These are phyloP conservation scores for Knoxia roxburghii DNA, from an alignment of 257 asterid species.

Conservation along the genomic window DNA sequence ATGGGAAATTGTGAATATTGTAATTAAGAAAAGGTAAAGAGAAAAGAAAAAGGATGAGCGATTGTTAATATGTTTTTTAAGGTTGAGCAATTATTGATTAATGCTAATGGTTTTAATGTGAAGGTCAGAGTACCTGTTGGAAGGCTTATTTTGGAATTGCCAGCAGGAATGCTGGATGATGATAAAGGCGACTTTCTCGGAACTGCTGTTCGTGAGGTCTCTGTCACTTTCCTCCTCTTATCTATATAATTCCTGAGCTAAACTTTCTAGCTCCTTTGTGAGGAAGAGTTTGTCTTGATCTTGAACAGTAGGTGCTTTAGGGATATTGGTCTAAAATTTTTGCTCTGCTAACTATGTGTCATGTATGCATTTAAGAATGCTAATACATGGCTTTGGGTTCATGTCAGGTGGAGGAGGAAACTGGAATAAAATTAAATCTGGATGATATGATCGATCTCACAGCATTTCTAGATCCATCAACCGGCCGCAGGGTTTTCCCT, in stretches of 20 bases:
- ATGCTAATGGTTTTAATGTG: conserved; percentile 9
- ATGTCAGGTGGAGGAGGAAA: conserved; percentile 92
- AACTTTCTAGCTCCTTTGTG: neutral
- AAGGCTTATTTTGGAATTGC: conserved; percentile 79
- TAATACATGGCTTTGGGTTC: neutral
- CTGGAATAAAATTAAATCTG: conserved; percentile 59
- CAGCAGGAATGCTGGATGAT: conserved; percentile 96
- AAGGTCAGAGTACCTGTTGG: conserved; percentile 98
- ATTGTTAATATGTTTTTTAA: too few relatives aligned
- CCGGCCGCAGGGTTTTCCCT: conserved; percentile 65
- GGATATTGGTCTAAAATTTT: too few relatives aligned
- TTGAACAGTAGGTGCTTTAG: too few relatives aligned
- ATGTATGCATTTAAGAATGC: neutral
- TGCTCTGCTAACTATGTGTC: neutral
- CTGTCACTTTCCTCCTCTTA: conserved; percentile 25
- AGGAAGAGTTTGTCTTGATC: neutral
- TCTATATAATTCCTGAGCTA: neutral
- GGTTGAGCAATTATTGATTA: neutral
- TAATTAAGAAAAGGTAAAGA: neutral
- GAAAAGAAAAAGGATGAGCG: too few relatives aligned
- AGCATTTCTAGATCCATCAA: conserved; percentile 63
- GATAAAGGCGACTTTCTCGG: conserved; percentile 86
- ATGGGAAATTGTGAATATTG: neutral
- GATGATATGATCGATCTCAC: conserved; percentile 77
- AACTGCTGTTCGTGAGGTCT: conserved; percentile 93